phyloP scores from a whole-genome alignment of 345 rosid species.

The Boechera stricta region DNA sequence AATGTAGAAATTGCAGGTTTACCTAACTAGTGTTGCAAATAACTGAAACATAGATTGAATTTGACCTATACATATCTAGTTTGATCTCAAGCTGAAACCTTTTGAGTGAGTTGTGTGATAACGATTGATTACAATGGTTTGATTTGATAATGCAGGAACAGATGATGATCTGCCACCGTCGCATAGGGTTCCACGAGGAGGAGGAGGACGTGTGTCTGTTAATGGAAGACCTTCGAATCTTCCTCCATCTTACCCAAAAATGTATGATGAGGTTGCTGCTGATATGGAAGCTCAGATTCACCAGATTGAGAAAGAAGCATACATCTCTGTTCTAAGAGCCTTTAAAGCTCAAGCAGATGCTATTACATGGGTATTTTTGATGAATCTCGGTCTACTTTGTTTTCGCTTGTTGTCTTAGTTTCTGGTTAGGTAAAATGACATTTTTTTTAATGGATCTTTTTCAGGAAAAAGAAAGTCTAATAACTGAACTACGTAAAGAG shows the following conservation, averaged over 20 bases:
- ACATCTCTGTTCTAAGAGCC: constrained; percentile 78
- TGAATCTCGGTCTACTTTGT: constrained; percentile 18
- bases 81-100: constrained; percentile 25
- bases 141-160: constrained; percentile 59
- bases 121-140: not conserved
- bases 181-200: constrained; percentile 68
- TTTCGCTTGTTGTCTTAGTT: constrained; percentile 38
- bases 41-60: not conserved
- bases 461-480: constrained; percentile 89
- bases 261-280: constrained; percentile 62
- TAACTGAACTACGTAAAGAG: constrained; percentile 86
- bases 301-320: constrained; percentile 88
- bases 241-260: constrained; percentile 62
- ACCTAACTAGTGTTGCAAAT: not conserved
- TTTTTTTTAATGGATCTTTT: constrained; percentile 48
- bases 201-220: constrained; percentile 61
- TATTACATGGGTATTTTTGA: constrained; percentile 79
- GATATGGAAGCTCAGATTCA: constrained; percentile 94
- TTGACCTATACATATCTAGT: constrained; percentile 1
- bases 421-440: constrained; percentile 46
- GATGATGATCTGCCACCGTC: constrained; percentile 89
- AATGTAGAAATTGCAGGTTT: not conserved
- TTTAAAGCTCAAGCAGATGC: constrained; percentile 98
- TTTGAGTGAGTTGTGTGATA: not conserved
- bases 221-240: constrained; percentile 66